Base-by-base conservation (phyloP, 83 land plant species). In the Picea mariana region DNA sequence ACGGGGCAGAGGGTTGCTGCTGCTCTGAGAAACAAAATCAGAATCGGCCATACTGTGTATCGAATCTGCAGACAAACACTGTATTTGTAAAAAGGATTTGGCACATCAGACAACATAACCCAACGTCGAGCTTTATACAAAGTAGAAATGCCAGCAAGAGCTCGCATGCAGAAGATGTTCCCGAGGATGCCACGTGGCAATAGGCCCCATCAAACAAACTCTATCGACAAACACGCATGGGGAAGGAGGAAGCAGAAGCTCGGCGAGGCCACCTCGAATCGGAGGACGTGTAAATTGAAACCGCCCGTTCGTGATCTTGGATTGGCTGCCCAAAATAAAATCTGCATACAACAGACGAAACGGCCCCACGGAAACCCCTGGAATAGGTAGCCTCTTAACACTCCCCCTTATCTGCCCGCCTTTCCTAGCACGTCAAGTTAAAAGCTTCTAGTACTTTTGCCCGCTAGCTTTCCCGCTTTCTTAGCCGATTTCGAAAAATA, bases 161-260 rank as follows among this genome's bases (percentile, higher is more conserved):
- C 47, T 38, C 73, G 73, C 73, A 69, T 69, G 73, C 73, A 69
- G 44, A 69, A 34, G 73, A 69, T 69, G 73, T 69, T 69, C 40
- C 73, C n/a, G 73, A 69, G 20, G 73, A 3, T 15, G 42, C 40
- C 73, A 69, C 73, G 73, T 67, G 72, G 72, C 13, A 2, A 31
- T 0, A 26, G 69, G 26, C 31, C 69, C 69, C 31, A 26, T 26
- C 38, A 52, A 67, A 67, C 72, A 13, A 67, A 67, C 72, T 67
- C 72, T 67, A 67, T 69, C 73, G 38, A 67, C 71, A 67, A 2
- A 27, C 20, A 16, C 20, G 15, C 40, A 31, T 15, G 26, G 18
- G 17, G 66, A 23, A 21, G 24, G 9, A 5, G 66, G 18, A 68
- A 34, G 5, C 9, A 9, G 47, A 52, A 20, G 44, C 18, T 0